Conservation (phyloP, 208 protist species). For the Wallacemonas sp. region DNA sequence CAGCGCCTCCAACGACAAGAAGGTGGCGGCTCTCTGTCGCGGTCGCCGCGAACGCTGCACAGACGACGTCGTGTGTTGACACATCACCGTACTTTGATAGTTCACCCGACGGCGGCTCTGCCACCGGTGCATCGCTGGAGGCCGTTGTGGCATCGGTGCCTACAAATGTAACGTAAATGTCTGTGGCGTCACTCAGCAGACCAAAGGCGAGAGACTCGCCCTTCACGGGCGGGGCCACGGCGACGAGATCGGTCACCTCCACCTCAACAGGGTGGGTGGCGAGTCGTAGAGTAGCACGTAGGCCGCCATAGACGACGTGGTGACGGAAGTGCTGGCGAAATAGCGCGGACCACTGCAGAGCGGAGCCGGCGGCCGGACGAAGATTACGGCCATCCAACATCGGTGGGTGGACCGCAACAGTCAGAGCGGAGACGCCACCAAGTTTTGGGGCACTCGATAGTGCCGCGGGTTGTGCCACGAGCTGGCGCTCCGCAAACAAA, state of each 20-base stretch:
- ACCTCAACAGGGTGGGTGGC: conserved; percentile 22
- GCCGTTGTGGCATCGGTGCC: not conserved
- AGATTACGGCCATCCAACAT: not conserved
- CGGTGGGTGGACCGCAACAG: conserved; percentile 2
- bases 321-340: conserved; percentile 36
- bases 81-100: no score
- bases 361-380: conserved; percentile 4
- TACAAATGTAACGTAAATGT: conserved; percentile 8
- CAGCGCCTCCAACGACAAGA: conserved; percentile 42
- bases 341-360: conserved; percentile 25
- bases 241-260: conserved; percentile 23
- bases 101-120: not conserved
- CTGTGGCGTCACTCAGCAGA: conserved; percentile 25
- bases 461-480: no score
- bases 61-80: no score
- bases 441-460: no score
- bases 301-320: conserved; percentile 25
- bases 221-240: not conserved
- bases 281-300: conserved; percentile 28
- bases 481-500: conserved; percentile 16
- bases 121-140: not conserved
- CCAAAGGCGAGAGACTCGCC: conserved; percentile 1
- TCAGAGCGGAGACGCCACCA: conserved; percentile 11
- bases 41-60: not conserved
- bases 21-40: not conserved